Base-by-base conservation (phyloP, 345 rosid species). In the Zanthoxylum bungeanum region DNA sequence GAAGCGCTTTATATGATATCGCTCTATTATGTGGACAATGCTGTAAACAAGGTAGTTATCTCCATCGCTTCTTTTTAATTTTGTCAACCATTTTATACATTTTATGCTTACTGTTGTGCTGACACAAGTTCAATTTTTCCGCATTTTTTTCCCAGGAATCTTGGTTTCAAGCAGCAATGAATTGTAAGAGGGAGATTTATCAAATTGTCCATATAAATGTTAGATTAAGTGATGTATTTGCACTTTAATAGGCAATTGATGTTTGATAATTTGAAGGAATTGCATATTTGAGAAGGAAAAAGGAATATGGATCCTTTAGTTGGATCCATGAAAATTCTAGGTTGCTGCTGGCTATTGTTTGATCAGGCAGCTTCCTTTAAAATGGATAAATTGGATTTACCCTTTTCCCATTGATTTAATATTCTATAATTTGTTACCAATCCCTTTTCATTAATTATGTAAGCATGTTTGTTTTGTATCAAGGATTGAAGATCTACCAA, bases 241-340 rank as follows among this genome's bases (percentile, higher is more conserved):
- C 75, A 56, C 60, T 66, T 71, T 49, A 12, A 61, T 67, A n/a
- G 59, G 55, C 50, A 51, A 22, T 55, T 39, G 69, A 57, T 68
- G 60, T 63, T 71, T 22, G 21, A 27, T 24, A 57, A 33, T 65
- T 49, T 40, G 59, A 24, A 39, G 53, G 71, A 34, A 55, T 67
- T 52, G 74, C 76, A 71, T 61, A 53, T 75, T 62, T 57, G 65
- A 47, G 61, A 75, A 46, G 39, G 56, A 49, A 31, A 25, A 12
- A 44, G 56, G 37, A 25, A 25, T 40, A 58, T 69, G 53, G 53
- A 33, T 64, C 68, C n/a, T 51, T 59, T 22, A 31, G 25, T 42
- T 40, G 28, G 70, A 27, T 21, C 10, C 31, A n/a, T 47, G 60
- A 53, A 60, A 44, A 9, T 9, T 33, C 12, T 59, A 22, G 46